phyloP scores from a whole-genome alignment of 805 yeast species.

The Saturnispora ahearnii region DNA sequence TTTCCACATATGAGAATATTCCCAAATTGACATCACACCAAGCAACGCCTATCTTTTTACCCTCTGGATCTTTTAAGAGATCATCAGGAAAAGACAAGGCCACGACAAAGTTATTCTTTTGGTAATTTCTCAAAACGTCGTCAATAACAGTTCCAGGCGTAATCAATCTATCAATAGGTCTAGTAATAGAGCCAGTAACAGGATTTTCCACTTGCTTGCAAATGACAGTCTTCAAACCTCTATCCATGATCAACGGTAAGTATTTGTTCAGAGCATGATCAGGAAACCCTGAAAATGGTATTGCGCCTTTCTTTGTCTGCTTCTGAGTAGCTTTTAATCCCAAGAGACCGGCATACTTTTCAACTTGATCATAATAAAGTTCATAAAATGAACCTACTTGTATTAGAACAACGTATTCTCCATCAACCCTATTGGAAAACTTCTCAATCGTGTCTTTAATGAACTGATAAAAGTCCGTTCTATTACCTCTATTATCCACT shows the following conservation, averaged over 20 bases:
- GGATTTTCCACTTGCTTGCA: conserved; percentile 52
- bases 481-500: conserved; percentile 7
- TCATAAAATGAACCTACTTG: conserved; percentile 88
- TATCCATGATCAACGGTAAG: conserved; percentile 60
- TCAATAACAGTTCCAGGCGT: conserved; percentile 92
- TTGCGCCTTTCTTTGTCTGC: conserved; percentile 34
- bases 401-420: conserved; percentile 48
- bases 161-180: conserved; percentile 71
- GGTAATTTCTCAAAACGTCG: conserved; percentile 70
- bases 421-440: conserved; percentile 18
- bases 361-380: conserved; percentile 84
- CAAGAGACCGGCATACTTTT: conserved; percentile 55
- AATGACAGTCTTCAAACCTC: conserved; percentile 66
- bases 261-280: conserved; percentile 59
- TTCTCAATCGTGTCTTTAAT: conserved; percentile 22
- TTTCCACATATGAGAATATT: conserved; percentile 58
- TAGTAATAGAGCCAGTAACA: conserved; percentile 33
- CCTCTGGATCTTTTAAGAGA: conserved; percentile 31
- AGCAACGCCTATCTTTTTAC: conserved; percentile 51
- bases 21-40: conserved; percentile 93
- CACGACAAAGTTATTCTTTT: conserved; percentile 60
- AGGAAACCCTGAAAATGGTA: conserved; percentile 93
- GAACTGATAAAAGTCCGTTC: conserved; percentile 26
- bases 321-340: conserved; percentile 63
- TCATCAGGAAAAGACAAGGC: conserved; percentile 54